These are phyloP conservation scores for Trifolium subterraneum DNA, from an alignment of 306 rosid species.

Conservation along the genomic window DNA sequence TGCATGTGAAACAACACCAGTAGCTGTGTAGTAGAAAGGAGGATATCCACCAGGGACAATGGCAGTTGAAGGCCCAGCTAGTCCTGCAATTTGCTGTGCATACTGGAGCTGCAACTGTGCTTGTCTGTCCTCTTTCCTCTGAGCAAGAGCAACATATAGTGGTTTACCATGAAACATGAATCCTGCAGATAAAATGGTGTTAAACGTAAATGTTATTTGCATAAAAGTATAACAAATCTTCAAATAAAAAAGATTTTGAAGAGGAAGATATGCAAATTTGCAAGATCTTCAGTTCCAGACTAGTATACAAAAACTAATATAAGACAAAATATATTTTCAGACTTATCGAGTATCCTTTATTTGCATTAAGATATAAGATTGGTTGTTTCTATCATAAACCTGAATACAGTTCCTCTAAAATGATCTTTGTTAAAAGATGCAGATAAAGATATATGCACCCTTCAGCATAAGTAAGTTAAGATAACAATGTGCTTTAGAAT, in stretches of 20 bases:
- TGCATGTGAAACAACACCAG: conserved; percentile 63
- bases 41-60: conserved; percentile 74
- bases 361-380: conserved; percentile 2
- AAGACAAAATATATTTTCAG: conserved; percentile 9
- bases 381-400: conserved; percentile 3
- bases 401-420: conserved; percentile 13
- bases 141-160: conserved; percentile 84
- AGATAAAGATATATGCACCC: neutral
- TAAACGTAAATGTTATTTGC: conserved; percentile 26
- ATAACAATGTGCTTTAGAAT: neutral
- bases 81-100: conserved; percentile 64
- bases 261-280: conserved; percentile 21
- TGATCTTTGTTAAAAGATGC: conserved; percentile 11
- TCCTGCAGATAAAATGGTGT: conserved; percentile 52
- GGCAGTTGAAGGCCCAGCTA: conserved; percentile 63
- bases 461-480: conserved; percentile 26
- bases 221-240: conserved; percentile 15
- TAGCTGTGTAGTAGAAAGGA: conserved; percentile 68
- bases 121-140: conserved; percentile 87
- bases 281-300: conserved; percentile 21
- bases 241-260: neutral
- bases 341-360: conserved; percentile 16
- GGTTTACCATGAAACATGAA: conserved; percentile 84
- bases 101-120: conserved; percentile 69
- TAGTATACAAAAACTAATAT: conserved; percentile 17